Base-by-base conservation (phyloP, 1,139 yeast species). In the Kurtzmaniella quercitrusa region DNA sequence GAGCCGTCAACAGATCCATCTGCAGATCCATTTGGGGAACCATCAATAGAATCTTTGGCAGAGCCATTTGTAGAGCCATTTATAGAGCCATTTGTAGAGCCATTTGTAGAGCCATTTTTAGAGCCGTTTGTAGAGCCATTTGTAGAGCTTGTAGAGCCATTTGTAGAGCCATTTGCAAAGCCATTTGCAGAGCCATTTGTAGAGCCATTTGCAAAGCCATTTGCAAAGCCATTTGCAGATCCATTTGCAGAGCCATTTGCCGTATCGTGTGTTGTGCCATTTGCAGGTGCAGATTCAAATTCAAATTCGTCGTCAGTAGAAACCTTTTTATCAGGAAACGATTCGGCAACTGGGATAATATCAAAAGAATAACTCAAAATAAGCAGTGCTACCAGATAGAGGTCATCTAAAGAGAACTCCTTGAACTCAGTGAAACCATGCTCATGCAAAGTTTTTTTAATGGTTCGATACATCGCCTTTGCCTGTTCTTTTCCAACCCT, bases 401-500 rank as follows among this genome's bases (percentile, higher is more conserved):
- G 93, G 11, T 77, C 78, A 2, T 76, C 80, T 40, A 77, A 57
- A 1, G 82, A 63, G 9, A 76, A 61, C 8, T 62, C 39, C 6
- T 50, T 52, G 44, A 60, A 57, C 46, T 51, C 66, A 15, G 42
- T 46, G 38, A 55, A 53, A 23, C 68, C 51, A 7, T 23, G 6
- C 2, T 37, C 22, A 5, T 34, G 21, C 15, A 19, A 5, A 9
- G 16, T 14, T 9, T 9, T 14, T 9, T 9, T 18, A 6, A 34
- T 19, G 39, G 60, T 60, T 15, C 52, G 51, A 56, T 75, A 87
- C 78, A 84, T 76, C 33, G 68, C 76, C 45, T 75, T 75, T 1
- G 96, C 93, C 38, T 76, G 69, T 3, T 76, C 79, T 44, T 71
- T 76, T 2, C 97, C 98, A 33, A 93, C 74, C 54, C 95, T 71